These are phyloP conservation scores for Kregervanrija pseudodelftensis DNA, from an alignment of 805 yeast species.

Conservation along the genomic window DNA sequence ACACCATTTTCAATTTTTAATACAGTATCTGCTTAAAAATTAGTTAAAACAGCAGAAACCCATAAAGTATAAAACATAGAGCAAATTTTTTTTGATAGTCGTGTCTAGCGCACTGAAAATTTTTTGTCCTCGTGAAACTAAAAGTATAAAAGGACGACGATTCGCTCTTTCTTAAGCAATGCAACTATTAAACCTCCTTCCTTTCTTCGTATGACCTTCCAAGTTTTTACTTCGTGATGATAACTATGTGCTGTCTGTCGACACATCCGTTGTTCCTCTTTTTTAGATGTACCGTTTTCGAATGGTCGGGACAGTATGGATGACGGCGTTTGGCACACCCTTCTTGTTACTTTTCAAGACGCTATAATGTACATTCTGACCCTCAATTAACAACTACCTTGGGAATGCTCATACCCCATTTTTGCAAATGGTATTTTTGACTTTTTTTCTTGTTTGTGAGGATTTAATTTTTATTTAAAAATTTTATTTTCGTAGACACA, in stretches of 20 bases:
- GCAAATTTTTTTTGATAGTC: no score
- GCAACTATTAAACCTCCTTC: slow-evolving; percentile 3
- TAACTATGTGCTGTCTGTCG: slow-evolving; percentile 44
- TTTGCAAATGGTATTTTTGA: neutral
- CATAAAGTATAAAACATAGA: no score
- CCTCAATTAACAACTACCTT: slow-evolving; percentile 7
- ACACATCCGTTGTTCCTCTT: slow-evolving; percentile 28
- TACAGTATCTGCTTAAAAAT: no score
- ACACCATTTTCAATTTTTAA: no score
- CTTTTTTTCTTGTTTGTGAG: neutral
- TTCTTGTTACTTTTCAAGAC: slow-evolving; percentile 29
- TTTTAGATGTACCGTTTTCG: slow-evolving; percentile 10
- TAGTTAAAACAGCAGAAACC: no score
- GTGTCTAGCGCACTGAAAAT: no score
- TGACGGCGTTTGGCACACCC: slow-evolving; percentile 30
- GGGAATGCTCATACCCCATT: slow-evolving; percentile 1
- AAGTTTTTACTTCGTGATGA: slow-evolving; percentile 61
- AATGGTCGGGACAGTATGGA: slow-evolving; percentile 22
- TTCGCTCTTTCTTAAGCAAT: neutral
- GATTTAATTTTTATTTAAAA: no score
- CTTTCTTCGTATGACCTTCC: slow-evolving; percentile 49
- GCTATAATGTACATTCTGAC: slow-evolving; percentile 29
- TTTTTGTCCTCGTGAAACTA: neutral
- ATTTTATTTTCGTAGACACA: no score
- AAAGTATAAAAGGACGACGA: slow-evolving; percentile 1